Evolutionary conservation across 2,329 filamentous ascomycete species (phyloP), one percentile per base, ranked within the genome.

Genomic region (Corinectria fuckeliana): DNA sequence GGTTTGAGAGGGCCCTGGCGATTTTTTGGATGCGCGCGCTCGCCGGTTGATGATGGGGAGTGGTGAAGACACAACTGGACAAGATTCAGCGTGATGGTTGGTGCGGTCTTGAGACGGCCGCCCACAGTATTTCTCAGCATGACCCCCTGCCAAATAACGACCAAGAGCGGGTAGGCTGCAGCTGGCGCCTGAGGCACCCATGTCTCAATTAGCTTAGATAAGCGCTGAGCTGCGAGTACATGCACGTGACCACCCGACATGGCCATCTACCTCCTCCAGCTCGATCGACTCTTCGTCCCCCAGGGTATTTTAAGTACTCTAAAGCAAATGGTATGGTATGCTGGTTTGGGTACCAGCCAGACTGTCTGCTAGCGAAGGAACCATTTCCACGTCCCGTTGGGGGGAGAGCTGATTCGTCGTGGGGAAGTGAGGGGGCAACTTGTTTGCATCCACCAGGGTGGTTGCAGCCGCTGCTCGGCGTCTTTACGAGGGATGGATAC

Each of bases 1-100:
- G 82, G 76, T 81, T 82, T 81, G 80, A 79, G 79, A 81, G 80
- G 80, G 81, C 81, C 82, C 79, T 81, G 81, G 82, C 80, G 83
- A 84, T 84, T 82, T 84, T 84, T 84, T 81, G 77, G 82, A 85
- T 86, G 83, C 83, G 83, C 82, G 83, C 81, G 75, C 78, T 82
- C 76, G 77, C 78, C 77, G n/a, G 71, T 76, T 78, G 76, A 80
- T 79, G 78, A 81, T 79, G 78, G 76, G 80, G 80, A 81, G 75
- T 80, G 79, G 80, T 81, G 79, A 81, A 79, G 78, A 80, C 78
- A 80, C 78, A 79, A 76, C 74, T 70, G 77, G 66, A 77, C 78
- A 80, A 80, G 78, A 80, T 81, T 78, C 76, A 75, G 76, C 76
- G 77, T 79, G 78, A 79, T 76, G 77, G 78, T 74, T 76, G 75